A percentile compares a stretch with the other conserved stretches of the same genome.
Evolutionary conservation across 805 yeast genomes (phyloP).

Genomic region (Yarrowia sp.): DNA sequence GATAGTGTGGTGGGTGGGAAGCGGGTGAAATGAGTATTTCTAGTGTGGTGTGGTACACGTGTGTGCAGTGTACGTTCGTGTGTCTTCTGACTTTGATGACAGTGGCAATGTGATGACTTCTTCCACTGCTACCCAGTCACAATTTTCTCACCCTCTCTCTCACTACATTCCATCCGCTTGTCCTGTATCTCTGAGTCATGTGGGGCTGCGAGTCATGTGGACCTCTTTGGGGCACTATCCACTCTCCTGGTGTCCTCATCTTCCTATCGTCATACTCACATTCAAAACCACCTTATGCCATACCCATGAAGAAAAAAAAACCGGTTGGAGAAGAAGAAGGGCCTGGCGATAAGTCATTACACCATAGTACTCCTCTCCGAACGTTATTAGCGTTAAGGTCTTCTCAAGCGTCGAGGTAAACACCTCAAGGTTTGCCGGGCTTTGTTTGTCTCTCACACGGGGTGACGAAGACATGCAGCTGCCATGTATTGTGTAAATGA

Average conservation of each 20-base stretch:
- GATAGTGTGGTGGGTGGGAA: no score
- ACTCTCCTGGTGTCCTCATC: no score
- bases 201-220: not conserved
- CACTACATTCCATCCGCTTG: not conserved
- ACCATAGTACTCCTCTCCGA: slow-evolving; percentile 31
- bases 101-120: no score
- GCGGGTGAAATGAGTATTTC: no score
- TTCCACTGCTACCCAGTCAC: no score
- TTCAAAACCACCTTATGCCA: slow-evolving; percentile 34
- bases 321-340: slow-evolving; percentile 17
- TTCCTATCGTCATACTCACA: slow-evolving; percentile 19
- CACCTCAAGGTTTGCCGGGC: slow-evolving; percentile 7
- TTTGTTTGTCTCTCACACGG: slow-evolving; percentile 29
- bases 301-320: slow-evolving; percentile 14
- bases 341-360: slow-evolving; percentile 34
- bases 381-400: not conserved
- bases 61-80: no score
- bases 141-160: not conserved
- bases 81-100: not conserved
- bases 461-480: slow-evolving; percentile 38
- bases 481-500: slow-evolving; percentile 5
- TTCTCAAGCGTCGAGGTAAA: slow-evolving; percentile 35
- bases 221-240: no score
- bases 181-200: slow-evolving; percentile 24
- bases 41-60: no score